A percentile compares a stretch with the other conserved stretches of the same genome.
Evolutionary conservation across 2,329 filamentous ascomycete genomes (phyloP).

Genomic region (Xylariaceae sp.): DNA sequence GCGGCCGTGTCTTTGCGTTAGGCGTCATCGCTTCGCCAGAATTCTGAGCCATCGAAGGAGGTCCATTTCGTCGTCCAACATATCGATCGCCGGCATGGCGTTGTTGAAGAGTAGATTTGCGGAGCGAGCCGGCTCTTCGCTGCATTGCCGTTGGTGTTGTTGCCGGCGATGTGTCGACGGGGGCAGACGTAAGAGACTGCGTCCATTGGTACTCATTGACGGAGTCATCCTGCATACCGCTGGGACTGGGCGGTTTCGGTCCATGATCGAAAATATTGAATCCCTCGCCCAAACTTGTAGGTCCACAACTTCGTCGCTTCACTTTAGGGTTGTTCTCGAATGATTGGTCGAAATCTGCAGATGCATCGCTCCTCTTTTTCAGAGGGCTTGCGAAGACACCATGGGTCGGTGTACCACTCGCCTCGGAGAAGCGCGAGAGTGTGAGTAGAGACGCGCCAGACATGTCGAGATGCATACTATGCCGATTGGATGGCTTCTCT

Average conservation of each 20-base stretch:
- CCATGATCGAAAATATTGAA: constrained; percentile 74
- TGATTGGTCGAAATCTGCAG: constrained; percentile 79
- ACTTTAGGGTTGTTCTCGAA: constrained; percentile 80
- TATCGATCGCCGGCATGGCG: constrained; percentile 63
- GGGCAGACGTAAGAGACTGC: constrained; percentile 28
- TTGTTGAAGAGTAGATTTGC: constrained; percentile 85
- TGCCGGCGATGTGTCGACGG: constrained; percentile 41
- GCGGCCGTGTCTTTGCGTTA: constrained; percentile 58
- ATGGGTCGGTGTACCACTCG: constrained; percentile 40
- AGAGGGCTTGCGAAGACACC: constrained; percentile 72
- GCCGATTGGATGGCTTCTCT: constrained; percentile 46
- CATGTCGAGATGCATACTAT: constrained; percentile 56
- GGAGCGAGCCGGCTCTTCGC: constrained; percentile 70
- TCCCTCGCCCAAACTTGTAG: constrained; percentile 56
- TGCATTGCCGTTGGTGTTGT: constrained; percentile 54
- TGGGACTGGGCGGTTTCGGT: constrained; percentile 39
- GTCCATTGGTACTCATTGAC: constrained; percentile 53
- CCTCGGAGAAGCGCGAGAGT: constrained; percentile 49
- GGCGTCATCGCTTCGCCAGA: constrained; percentile 53
- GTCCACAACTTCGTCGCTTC: constrained; percentile 83
- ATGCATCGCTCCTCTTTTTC: constrained; percentile 88
- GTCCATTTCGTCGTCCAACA: constrained; percentile 54
- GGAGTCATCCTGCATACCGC: constrained; percentile 48
- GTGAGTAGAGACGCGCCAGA: constrained; percentile 49
- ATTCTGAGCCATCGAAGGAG: constrained; percentile 47